phyloP scores from a whole-genome alignment of 139 green algal genomes.

The Pseudopediastrum boryanum region DNA sequence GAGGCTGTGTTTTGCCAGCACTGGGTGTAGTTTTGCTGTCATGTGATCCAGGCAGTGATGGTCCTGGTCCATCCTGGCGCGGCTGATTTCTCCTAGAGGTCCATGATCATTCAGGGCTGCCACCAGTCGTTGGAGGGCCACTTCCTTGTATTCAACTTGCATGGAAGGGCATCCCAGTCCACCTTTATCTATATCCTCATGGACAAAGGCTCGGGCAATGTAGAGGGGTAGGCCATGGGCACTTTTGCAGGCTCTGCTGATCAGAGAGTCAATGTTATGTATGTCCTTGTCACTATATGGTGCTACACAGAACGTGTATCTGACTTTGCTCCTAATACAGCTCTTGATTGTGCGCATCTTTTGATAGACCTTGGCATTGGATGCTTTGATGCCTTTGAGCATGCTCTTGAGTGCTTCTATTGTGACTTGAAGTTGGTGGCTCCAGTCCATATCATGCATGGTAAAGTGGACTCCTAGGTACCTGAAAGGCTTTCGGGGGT shows the following conservation, averaged over 20 bases:
- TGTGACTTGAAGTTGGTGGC: background rate
- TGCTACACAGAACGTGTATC: background rate
- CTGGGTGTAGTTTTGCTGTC: background rate
- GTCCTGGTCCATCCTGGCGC: background rate
- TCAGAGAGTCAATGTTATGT: background rate
- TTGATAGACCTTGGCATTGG: background rate
- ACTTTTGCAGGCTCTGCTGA: conserved; percentile 1
- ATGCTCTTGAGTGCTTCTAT: background rate
- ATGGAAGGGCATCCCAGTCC: conserved; percentile 17
- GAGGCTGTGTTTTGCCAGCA: background rate
- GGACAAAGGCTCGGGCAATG: background rate
- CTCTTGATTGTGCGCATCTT: conserved; percentile 5
- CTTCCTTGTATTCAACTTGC: conserved; percentile 12
- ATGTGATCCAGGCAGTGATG: background rate
- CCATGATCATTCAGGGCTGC: conserved; percentile 3
- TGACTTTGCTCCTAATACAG: background rate
- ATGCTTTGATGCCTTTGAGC: background rate
- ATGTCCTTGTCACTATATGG: background rate
- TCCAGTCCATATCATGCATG: too few relatives aligned
- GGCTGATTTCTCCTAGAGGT: background rate
- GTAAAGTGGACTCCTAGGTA: too few relatives aligned
- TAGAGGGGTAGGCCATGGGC: background rate
- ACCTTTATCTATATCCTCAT: background rate
- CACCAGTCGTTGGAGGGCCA: background rate
- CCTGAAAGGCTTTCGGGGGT: too few relatives aligned